Evolutionary conservation across 2,329 filamentous ascomycete species (phyloP).

Genomic region (Alternaria postmessia): DNA sequence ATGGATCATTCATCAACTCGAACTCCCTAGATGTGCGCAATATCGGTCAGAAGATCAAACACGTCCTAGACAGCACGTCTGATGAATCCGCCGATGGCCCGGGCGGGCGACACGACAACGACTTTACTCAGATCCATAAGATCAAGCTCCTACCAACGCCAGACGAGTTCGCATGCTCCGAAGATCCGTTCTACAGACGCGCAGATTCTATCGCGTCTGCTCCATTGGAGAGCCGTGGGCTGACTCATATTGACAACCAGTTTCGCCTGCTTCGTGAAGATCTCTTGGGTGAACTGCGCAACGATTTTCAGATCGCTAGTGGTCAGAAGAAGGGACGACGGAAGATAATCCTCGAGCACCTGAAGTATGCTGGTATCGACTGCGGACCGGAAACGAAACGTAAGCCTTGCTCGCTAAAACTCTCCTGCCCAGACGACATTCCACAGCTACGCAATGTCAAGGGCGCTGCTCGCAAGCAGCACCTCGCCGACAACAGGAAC

Average conservation of each 20-base stretch:
- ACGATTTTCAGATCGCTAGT: conserved; percentile 64
- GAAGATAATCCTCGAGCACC: conserved; percentile 50
- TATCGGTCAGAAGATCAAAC: conserved; percentile 64
- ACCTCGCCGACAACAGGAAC: conserved; percentile 54
- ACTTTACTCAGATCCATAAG: conserved; percentile 67
- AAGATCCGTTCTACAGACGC: conserved; percentile 63
- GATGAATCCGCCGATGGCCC: conserved; percentile 55
- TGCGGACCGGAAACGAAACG: conserved; percentile 43
- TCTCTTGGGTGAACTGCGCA: conserved; percentile 71
- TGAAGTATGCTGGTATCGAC: conserved; percentile 54
- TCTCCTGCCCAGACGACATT: conserved; percentile 57
- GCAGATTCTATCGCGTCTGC: conserved; percentile 59
- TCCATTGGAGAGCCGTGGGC: conserved; percentile 50
- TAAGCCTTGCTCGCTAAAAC: conserved; percentile 49
- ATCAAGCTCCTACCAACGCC: conserved; percentile 72
- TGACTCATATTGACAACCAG: conserved; percentile 71
- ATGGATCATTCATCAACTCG: conserved; percentile 33
- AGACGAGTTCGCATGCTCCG: conserved; percentile 67
- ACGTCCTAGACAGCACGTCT: conserved; percentile 57
- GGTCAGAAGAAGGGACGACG: conserved; percentile 59
- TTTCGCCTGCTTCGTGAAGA: conserved; percentile 77
- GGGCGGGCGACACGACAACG: conserved; percentile 78
- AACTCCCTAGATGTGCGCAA: conserved; percentile 61
- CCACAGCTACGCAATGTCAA: conserved; percentile 51
- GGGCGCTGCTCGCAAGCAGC: conserved; percentile 51